phyloP scores from a whole-genome alignment of 176 grass and related monocot species.

The Triticum dicoccoides region DNA sequence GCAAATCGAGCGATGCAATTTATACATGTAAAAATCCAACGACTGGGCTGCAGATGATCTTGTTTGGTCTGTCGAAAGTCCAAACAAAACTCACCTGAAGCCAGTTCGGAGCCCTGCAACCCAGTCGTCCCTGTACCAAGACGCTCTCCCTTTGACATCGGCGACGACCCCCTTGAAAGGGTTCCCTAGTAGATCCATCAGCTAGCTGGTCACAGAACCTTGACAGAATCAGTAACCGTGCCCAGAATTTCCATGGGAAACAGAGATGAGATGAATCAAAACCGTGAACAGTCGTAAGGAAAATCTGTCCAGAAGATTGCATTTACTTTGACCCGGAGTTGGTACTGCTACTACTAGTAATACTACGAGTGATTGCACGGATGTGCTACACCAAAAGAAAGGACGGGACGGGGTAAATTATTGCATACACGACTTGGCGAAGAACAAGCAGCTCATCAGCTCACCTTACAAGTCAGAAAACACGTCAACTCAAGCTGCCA shows the following conservation, averaged over 20 bases:
- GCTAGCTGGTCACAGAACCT: conserved; percentile 18
- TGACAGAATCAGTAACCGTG: background rate
- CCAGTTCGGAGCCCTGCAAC: conserved; percentile 42
- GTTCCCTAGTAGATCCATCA: conserved; percentile 46
- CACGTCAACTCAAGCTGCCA: background rate
- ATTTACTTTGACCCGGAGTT: background rate
- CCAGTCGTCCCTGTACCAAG: conserved; percentile 87
- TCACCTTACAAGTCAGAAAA: background rate
- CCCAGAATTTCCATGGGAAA: background rate
- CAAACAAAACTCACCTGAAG: conserved; percentile 41
- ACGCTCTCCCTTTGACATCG: conserved; percentile 63
- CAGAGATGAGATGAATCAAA: background rate
- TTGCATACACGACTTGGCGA: background rate
- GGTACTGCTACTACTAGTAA: background rate
- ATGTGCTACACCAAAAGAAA: background rate
- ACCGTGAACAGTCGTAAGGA: background rate
- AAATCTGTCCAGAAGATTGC: background rate
- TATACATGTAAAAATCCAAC: background rate
- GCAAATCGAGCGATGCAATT: background rate
- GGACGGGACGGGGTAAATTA: background rate
- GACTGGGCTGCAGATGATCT: background rate
- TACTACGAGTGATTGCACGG: background rate
- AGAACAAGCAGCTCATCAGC: background rate
- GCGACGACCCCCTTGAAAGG: conserved; percentile 59
- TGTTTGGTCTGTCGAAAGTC: background rate